Evolutionary conservation across 2,329 filamentous ascomycete species (phyloP).

Genomic region (Dryadomyces quercus-mongolicae): DNA sequence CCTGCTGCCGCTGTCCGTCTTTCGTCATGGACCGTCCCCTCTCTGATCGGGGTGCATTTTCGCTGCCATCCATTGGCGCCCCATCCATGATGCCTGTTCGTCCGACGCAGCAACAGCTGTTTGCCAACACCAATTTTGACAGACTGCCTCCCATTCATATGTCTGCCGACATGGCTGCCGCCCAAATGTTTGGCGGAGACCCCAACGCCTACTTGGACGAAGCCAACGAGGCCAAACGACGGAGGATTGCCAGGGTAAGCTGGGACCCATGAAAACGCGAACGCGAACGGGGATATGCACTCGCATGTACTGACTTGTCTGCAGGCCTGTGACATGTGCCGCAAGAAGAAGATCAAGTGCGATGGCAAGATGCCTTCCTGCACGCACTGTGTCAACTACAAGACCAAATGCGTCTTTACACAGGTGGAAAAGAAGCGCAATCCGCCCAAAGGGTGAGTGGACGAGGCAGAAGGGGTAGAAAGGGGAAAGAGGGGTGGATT

Average conservation of each 20-base stretch:
- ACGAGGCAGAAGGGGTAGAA: too few relatives aligned
- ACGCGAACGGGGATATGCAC: too few relatives aligned
- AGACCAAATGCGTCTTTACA: conserved; percentile 94
- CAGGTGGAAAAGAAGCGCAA: conserved; percentile 98
- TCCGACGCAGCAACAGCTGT: conserved; percentile 51
- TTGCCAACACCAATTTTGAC: conserved; percentile 49
- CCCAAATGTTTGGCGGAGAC: conserved; percentile 43
- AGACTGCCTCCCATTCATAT: conserved; percentile 46
- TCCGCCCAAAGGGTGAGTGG: conserved; percentile 79
- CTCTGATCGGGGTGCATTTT: conserved; percentile 34
- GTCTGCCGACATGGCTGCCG: conserved; percentile 41
- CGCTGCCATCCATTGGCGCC: conserved; percentile 41
- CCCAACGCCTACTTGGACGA: conserved; percentile 47
- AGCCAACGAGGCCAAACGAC: conserved; percentile 71
- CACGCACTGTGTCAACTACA: conserved; percentile 94
- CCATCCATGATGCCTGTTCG: conserved; percentile 49
- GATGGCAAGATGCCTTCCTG: conserved; percentile 92
- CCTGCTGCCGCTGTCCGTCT: too few relatives aligned
- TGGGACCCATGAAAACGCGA: too few relatives aligned
- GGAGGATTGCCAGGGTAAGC: conserved; percentile 75
- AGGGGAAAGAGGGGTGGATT: neutral
- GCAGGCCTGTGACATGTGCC: conserved; percentile 89
- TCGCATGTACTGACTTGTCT: neutral
- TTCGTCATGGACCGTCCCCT: conserved; percentile 37
- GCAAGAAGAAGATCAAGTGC: conserved; percentile 96